Conservation (phyloP, 495 filamentous ascomycete species). For the Parmelia sp. region DNA sequence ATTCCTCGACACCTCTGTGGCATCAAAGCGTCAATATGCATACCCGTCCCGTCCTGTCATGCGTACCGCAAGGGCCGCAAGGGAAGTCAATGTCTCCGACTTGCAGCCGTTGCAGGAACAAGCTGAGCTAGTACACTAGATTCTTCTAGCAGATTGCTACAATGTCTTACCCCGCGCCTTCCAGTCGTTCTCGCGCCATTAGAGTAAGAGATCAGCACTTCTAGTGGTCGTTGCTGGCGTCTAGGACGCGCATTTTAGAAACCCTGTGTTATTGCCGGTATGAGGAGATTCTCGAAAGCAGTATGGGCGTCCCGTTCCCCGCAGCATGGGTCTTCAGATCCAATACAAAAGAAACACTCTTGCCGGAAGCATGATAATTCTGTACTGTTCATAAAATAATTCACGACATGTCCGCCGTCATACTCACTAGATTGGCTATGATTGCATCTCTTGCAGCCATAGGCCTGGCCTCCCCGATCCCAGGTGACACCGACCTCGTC, state of each 20-base stretch:
- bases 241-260: not conserved
- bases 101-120: not conserved
- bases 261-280: too few species aligned
- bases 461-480: not conserved
- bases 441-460: not conserved
- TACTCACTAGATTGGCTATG: not conserved
- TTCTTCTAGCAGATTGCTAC: not conserved
- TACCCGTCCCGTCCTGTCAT: slow-evolving; percentile 3
- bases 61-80: slow-evolving; percentile 1
- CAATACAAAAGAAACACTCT: not conserved
- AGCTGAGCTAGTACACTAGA: not conserved
- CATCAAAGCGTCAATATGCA: not conserved
- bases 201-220: not conserved
- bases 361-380: not conserved
- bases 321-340: not conserved
- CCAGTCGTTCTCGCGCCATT: not conserved
- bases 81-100: not conserved
- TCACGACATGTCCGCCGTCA: not conserved
- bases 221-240: not conserved
- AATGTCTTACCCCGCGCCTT: not conserved
- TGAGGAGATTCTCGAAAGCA: not conserved
- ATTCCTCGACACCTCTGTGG: not conserved
- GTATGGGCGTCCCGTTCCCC: not conserved
- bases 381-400: not conserved
- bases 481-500: not conserved